Percentiles rank a stretch among this genome's conserved stretches.
Evolutionary conservation across 345 rosid genomes (phyloP).

Genomic region (Limnanthes douglasii): DNA sequence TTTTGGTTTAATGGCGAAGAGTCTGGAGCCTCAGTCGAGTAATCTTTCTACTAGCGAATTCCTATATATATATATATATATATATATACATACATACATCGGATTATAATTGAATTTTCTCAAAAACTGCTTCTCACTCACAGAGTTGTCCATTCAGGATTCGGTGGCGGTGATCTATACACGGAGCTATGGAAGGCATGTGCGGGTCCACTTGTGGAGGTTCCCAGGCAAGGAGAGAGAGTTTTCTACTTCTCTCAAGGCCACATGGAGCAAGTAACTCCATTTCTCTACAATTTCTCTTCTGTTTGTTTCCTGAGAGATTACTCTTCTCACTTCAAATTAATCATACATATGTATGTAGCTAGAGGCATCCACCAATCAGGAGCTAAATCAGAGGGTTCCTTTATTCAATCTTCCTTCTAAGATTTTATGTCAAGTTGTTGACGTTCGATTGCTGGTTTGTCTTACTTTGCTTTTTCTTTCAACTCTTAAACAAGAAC

Average conservation of each 20-base stretch:
- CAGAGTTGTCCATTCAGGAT: slow-evolving; percentile 6
- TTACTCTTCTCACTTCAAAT: slow-evolving; percentile 6
- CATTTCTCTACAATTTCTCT: background rate
- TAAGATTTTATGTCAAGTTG: slow-evolving; percentile 72
- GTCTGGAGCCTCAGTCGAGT: background rate
- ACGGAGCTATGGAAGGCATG: slow-evolving; percentile 74
- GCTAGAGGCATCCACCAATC: slow-evolving; percentile 86
- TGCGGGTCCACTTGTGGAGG: slow-evolving; percentile 75
- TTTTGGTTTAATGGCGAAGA: slow-evolving; percentile 4
- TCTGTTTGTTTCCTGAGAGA: slow-evolving; percentile 4
- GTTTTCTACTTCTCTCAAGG: slow-evolving; percentile 93
- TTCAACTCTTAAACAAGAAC: background rate
- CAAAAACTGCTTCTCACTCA: slow-evolving; percentile 7
- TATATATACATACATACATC: too few relatives aligned
- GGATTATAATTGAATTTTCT: too few relatives aligned
- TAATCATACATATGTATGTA: slow-evolving; percentile 19
- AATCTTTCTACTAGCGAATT: background rate
- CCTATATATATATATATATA: too few relatives aligned
- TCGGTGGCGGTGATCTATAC: slow-evolving; percentile 28
- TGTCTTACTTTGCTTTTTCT: background rate
- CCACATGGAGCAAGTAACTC: slow-evolving; percentile 75
- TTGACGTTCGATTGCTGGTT: slow-evolving; percentile 67
- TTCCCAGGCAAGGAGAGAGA: slow-evolving; percentile 40
- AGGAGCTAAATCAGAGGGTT: slow-evolving; percentile 51
- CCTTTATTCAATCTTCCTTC: slow-evolving; percentile 57